Evolutionary conservation across 345 rosid genomes (phyloP).

Genomic region (Salix purpurea): DNA sequence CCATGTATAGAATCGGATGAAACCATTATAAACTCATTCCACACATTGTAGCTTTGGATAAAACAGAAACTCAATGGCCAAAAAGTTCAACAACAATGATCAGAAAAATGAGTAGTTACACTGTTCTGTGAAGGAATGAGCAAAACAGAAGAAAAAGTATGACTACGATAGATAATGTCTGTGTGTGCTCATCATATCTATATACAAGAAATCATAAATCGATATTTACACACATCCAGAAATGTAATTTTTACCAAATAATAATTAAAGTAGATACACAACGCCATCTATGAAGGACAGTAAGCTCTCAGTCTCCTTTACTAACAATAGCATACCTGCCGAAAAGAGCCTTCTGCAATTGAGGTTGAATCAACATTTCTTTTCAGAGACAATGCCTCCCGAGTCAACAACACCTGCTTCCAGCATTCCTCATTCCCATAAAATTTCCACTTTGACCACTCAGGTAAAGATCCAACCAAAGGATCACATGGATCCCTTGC

Average conservation of each 20-base stretch:
- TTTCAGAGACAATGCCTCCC: slow-evolving; percentile 43
- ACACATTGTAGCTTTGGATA: not conserved
- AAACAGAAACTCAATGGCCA: not conserved
- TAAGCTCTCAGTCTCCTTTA: not conserved
- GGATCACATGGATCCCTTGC: slow-evolving; percentile 64
- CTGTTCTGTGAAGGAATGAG: not conserved
- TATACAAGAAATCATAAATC: not conserved
- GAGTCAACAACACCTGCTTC: slow-evolving; percentile 66
- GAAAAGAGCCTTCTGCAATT: slow-evolving; percentile 30
- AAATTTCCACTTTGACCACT: slow-evolving; percentile 60
- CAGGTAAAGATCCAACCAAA: slow-evolving; percentile 49
- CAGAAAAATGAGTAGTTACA: not conserved
- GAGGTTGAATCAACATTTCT: slow-evolving; percentile 24
- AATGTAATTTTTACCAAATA: not conserved
- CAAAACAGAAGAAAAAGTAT: not conserved
- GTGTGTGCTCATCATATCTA: not conserved
- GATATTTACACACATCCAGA: not conserved
- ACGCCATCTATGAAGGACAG: not conserved
- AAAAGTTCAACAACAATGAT: not conserved
- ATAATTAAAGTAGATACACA: not conserved
- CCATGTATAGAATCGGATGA: not conserved
- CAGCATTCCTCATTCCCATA: slow-evolving; percentile 56
- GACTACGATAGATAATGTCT: not conserved
- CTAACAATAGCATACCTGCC: slow-evolving; percentile 45
- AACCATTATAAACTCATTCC: not conserved